Percentiles rank a stretch among this genome's conserved stretches.
These are phyloP conservation scores for Penicillium sp. DNA, from an alignment of 2,329 filamentous ascomycete genomes.

Conservation along the genomic window DNA sequence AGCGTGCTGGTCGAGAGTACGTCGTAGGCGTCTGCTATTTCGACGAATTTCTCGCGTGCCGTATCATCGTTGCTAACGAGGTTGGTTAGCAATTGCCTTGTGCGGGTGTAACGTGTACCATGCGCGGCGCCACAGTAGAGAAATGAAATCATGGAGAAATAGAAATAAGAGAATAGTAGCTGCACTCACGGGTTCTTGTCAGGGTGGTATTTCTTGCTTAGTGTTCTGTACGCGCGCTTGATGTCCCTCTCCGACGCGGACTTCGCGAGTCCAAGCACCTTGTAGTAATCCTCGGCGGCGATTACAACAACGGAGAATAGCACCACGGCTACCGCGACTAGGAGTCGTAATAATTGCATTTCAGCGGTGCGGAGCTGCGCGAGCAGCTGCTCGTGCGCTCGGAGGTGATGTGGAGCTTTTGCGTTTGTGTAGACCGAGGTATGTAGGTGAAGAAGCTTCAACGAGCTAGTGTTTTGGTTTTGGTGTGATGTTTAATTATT, in stretches of 20 bases:
- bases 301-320: conserved; percentile 40
- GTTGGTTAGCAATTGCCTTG: neutral
- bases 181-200: conserved; percentile 89
- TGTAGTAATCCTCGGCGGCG: conserved; percentile 50
- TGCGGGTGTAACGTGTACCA: neutral
- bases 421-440: neutral
- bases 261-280: conserved; percentile 79
- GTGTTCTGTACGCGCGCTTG: conserved; percentile 85
- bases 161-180: neutral
- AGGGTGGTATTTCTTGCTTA: conserved; percentile 95
- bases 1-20: conserved; percentile 75
- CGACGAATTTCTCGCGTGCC: conserved; percentile 87
- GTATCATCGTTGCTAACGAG: conserved; percentile 66
- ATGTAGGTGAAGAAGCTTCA: neutral
- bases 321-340: conserved; percentile 37
- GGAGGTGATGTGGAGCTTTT: neutral
- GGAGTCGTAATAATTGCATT: conserved; percentile 39
- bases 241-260: conserved; percentile 82
- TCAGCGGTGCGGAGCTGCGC: conserved; percentile 16
- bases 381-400: conserved; percentile 16
- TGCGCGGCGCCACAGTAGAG: neutral
- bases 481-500: neutral
- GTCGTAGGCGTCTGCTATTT: conserved; percentile 94
- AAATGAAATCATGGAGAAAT: neutral
- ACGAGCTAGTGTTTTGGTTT: neutral